phyloP scores from a whole-genome alignment of 768 basidiomycete species.

The Tulasnella sp. region DNA sequence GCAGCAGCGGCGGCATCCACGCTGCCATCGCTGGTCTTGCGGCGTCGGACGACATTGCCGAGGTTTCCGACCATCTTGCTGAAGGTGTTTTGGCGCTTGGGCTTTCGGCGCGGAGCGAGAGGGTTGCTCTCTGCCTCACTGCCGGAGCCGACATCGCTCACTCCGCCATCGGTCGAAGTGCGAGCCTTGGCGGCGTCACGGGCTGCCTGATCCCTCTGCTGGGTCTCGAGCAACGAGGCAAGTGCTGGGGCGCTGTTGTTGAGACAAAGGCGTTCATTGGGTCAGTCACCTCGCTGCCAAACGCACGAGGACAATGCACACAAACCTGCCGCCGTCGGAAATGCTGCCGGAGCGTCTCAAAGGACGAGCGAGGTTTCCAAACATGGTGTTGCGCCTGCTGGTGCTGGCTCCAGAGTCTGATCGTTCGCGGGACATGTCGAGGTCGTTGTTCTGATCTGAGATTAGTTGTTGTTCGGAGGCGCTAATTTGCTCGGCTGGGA shows the following conservation, averaged over 20 bases:
- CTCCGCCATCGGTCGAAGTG: neutral
- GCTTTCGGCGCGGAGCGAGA: neutral
- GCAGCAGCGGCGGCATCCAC: neutral
- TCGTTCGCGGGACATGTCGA: neutral
- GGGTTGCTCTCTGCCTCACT: neutral
- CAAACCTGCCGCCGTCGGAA: neutral
- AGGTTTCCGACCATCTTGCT: neutral
- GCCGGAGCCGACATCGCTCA: slow-evolving; percentile 2
- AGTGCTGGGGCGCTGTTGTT: slow-evolving; percentile 1
- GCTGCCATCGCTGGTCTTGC: slow-evolving; percentile 4
- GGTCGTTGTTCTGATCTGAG: neutral
- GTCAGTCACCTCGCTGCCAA: neutral
- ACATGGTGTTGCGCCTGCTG: neutral
- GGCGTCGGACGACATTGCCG: neutral
- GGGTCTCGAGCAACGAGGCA: slow-evolving; percentile 3
- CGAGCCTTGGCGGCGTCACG: neutral
- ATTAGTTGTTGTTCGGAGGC: neutral
- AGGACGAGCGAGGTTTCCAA: neutral
- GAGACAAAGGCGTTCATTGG: neutral
- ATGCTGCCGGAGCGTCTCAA: neutral
- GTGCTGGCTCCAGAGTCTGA: neutral
- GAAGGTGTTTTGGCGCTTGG: neutral
- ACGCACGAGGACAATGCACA: neutral
- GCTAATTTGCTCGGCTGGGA: neutral
- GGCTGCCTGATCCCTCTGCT: slow-evolving; percentile 1